Percentiles rank a stretch among this genome's conserved stretches.
Evolutionary conservation across 352 stramenopile species (phyloP).

Genomic region (Elongisporangium prolatum): DNA sequence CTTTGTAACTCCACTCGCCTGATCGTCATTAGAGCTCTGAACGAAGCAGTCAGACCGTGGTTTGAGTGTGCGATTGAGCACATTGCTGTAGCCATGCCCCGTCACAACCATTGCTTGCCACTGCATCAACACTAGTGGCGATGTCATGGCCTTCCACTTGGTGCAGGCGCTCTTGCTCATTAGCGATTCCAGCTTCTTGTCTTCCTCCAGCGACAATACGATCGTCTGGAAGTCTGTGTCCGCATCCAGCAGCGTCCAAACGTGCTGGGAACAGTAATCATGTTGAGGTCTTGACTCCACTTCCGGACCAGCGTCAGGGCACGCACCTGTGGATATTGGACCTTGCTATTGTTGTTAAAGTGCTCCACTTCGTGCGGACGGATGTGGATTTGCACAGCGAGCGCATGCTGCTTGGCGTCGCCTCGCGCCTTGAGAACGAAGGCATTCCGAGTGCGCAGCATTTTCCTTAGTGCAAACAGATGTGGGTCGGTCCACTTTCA

Average conservation of each 20-base stretch:
- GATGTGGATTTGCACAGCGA: conserved; percentile 55
- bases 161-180: conserved; percentile 35
- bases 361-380: conserved; percentile 48
- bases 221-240: conserved; percentile 52
- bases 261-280: conserved; percentile 16
- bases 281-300: background rate
- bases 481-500: background rate
- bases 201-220: conserved; percentile 44
- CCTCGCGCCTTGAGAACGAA: conserved; percentile 43
- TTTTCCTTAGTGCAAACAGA: background rate
- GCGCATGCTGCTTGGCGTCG: conserved; percentile 42
- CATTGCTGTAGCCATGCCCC: conserved; percentile 23
- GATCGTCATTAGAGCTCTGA: conserved; percentile 1
- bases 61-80: conserved; percentile 23
- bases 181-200: conserved; percentile 30
- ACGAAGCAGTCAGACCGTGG: conserved; percentile 21
- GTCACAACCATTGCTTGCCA: conserved; percentile 54
- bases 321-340: background rate
- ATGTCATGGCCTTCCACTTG: conserved; percentile 19
- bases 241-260: conserved; percentile 39
- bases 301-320: background rate
- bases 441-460: conserved; percentile 60
- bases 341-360: conserved; percentile 34
- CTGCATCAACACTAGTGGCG: conserved; percentile 40
- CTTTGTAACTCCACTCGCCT: background rate